Conservation (phyloP, 2,329 filamentous ascomycete genomes). For the Graphium sp. region DNA sequence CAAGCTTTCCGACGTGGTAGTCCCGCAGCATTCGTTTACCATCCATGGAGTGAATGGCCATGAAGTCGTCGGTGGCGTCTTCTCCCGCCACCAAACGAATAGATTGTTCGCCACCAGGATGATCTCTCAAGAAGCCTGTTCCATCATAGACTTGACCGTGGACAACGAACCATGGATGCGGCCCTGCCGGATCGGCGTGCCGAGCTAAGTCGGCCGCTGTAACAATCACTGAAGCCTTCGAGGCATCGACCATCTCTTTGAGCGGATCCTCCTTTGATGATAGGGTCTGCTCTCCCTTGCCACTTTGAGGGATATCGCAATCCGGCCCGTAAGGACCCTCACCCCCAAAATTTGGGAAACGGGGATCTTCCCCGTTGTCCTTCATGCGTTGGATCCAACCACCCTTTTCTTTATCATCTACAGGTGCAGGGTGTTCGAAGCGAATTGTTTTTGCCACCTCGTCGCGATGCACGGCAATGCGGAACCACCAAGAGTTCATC, state of each 20-base stretch:
- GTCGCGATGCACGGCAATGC: conserved; percentile 54
- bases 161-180: conserved; percentile 65
- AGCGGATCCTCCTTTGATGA: too few species aligned
- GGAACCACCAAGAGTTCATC: conserved; percentile 97
- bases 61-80: conserved; percentile 76
- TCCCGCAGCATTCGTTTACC: conserved; percentile 78
- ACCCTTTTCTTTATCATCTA: too few species aligned
- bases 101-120: conserved; percentile 74
- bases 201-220: too few species aligned
- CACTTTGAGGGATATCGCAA: too few species aligned
- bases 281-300: too few species aligned
- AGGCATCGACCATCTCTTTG: too few species aligned
- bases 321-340: too few species aligned
- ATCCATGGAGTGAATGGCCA: conserved; percentile 84
- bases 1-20: conserved; percentile 71
- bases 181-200: neutral
- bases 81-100: conserved; percentile 70
- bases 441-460: conserved; percentile 47
- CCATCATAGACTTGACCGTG: conserved; percentile 83
- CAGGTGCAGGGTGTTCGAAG: conserved; percentile 91
- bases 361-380: too few species aligned
- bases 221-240: too few species aligned
- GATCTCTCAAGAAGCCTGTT: conserved; percentile 59
- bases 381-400: too few species aligned
- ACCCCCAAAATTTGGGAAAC: too few species aligned